Evolutionary conservation across 352 stramenopile species (phyloP).

Genomic region (Elongisporangium undulatum): DNA sequence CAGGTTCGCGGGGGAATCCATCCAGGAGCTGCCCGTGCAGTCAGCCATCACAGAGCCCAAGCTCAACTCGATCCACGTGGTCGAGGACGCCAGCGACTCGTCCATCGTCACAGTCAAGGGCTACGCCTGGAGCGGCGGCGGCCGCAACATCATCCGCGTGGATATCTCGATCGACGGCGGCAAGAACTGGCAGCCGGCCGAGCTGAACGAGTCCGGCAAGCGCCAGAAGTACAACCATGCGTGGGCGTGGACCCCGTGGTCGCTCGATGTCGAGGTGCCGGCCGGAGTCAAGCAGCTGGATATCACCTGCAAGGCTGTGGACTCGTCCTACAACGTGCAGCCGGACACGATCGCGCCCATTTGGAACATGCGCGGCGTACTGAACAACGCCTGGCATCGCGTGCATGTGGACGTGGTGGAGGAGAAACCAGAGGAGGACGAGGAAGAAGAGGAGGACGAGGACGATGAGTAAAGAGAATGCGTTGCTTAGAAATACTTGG

Average conservation of each 20-base stretch:
- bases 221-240: constrained; percentile 88
- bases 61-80: constrained; percentile 33
- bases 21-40: constrained; percentile 90
- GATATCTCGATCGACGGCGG: constrained; percentile 94
- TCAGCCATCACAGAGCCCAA: constrained; percentile 88
- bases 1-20: constrained; percentile 82
- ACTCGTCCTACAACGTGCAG: constrained; percentile 96
- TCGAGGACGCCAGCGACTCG: constrained; percentile 55
- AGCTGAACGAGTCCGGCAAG: constrained; percentile 79
- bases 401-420: constrained; percentile 67
- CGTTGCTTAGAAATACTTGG: constrained; percentile 3
- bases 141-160: constrained; percentile 94
- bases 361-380: constrained; percentile 97
- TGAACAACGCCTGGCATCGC: constrained; percentile 97
- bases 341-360: constrained; percentile 93
- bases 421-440: constrained; percentile 30
- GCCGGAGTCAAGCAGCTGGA: constrained; percentile 77
- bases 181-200: constrained; percentile 89
- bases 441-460: constrained; percentile 25
- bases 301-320: constrained; percentile 92
- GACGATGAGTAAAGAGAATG: constrained; percentile 4
- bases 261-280: constrained; percentile 89
- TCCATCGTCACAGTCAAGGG: constrained; percentile 89
- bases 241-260: constrained; percentile 97
- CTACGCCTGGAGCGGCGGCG: constrained; percentile 93